Base-by-base conservation (phyloP, 2,329 filamentous ascomycete species). In the Ophiocordyceps camponoti-saundersi region DNA sequence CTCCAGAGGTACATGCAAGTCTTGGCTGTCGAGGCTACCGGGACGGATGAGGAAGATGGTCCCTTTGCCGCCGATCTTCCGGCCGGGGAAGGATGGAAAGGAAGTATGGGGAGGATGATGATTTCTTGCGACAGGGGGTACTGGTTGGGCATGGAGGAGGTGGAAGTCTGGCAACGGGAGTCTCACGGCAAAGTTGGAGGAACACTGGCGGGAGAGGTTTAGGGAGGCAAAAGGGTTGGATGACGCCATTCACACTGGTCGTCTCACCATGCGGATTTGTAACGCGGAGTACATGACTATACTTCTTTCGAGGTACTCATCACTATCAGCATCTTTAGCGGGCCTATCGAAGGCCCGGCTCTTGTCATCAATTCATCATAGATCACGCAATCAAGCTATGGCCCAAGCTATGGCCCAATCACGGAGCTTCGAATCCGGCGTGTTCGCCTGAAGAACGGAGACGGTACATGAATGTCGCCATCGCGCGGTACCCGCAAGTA, bases 51-150 rank as follows among this genome's bases (percentile, higher is more conserved):
- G 46, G 64, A 71, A 46, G 72, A 75, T 32, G 86, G 65, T 69
- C 86, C 70, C 0, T 95, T 95, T 63, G 74, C 76, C 0, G 65
- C 68, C 30, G 78, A 76, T 46, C 75, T 78, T 42, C 77, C 81
- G n/a, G 80, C 85, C 48, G 86, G 87, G 12, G 73, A 82, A 51
- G 88, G 88, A 18, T 88, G 84, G 77, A 75, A 74, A 60, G 89
- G 88, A 32, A 80, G 77, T 56, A 57, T 93, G 12, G 89, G 88
- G n/a, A 74, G 89, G 46, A 59, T 75, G 30, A 85, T 95, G 84
- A 72, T 94, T 26, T 73, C 72, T 11, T 70, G 86, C 22, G 83
- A 83, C 39, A 76, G 75, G 53, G 72, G 71, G 48, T 95, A 93
- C 66, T 95, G 89, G 88, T 68, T 94, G 16, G 84, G 83, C 50